Evolutionary conservation across 495 filamentous ascomycete genomes (phyloP).

Genomic region (Cercophora newfieldiana): DNA sequence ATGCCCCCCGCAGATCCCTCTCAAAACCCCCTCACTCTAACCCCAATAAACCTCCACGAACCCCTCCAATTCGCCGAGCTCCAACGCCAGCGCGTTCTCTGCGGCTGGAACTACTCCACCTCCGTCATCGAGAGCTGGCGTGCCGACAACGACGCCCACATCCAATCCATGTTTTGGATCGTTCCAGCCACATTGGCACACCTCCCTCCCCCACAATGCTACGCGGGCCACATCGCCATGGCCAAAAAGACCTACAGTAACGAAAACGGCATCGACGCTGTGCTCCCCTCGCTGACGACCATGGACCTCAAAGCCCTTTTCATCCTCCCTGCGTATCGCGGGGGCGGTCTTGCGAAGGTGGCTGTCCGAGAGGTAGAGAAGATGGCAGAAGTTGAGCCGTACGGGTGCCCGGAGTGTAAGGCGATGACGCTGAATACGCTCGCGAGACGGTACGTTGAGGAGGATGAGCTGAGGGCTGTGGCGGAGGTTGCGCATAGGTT

Average conservation of each 20-base stretch:
- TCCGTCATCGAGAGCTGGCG: slow-evolving; percentile 1
- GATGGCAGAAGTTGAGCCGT: slow-evolving; percentile 2
- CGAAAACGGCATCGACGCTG: background rate
- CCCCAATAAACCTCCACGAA: slow-evolving; percentile 7
- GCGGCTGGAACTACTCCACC: slow-evolving; percentile 5
- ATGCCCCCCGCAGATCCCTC: background rate
- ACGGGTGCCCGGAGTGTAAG: slow-evolving; percentile 2
- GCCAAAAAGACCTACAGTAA: background rate
- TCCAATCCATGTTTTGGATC: slow-evolving; percentile 14
- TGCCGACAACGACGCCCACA: slow-evolving; percentile 2
- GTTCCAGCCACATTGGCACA: background rate
- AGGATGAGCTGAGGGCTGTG: slow-evolving; percentile 14
- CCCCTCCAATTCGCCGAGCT: slow-evolving; percentile 8
- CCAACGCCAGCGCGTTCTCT: slow-evolving; percentile 12
- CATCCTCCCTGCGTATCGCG: slow-evolving; percentile 6
- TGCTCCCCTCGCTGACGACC: background rate
- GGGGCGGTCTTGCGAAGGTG: background rate
- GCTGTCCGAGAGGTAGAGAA: background rate
- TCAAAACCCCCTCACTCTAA: background rate
- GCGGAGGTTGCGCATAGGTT: background rate
- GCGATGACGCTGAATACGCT: slow-evolving; percentile 10
- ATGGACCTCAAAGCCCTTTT: slow-evolving; percentile 1
- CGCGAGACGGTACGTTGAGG: slow-evolving; percentile 11
- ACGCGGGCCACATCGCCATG: slow-evolving; percentile 14
- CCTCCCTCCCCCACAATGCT: background rate